Conservation (phyloP, 192 early-diverging fungal genomes). For the Podochytrium sp. region DNA sequence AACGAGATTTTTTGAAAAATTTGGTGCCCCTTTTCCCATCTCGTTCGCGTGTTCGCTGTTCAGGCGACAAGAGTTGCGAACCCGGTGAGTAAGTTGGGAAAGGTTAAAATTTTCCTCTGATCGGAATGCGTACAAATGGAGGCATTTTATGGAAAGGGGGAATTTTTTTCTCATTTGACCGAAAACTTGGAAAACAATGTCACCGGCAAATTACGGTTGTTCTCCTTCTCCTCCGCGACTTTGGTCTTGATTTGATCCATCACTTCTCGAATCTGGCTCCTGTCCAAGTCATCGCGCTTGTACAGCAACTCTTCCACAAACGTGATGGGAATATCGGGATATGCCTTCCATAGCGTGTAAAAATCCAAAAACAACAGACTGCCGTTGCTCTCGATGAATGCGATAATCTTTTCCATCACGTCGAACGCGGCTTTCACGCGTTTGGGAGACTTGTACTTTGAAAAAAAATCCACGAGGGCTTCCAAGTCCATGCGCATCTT, state of each 20-base stretch:
- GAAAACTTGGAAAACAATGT: slow-evolving; percentile 5
- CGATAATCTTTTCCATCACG: slow-evolving; percentile 79
- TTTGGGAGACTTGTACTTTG: slow-evolving; percentile 66
- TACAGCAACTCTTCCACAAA: slow-evolving; percentile 90
- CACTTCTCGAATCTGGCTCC: slow-evolving; percentile 79
- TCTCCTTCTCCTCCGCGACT: slow-evolving; percentile 54
- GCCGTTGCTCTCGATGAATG: slow-evolving; percentile 79
- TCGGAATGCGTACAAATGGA: too few relatives aligned
- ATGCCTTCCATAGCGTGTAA: slow-evolving; percentile 85
- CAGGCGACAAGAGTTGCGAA: too few relatives aligned
- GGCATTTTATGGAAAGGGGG: too few relatives aligned
- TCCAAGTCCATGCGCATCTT: slow-evolving; percentile 78
- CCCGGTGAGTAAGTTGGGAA: too few relatives aligned
- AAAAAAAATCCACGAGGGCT: slow-evolving; percentile 77
- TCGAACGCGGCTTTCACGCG: slow-evolving; percentile 83
- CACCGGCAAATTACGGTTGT: background rate
- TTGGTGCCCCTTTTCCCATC: too few relatives aligned
- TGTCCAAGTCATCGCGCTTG: slow-evolving; percentile 91
- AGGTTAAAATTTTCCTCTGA: too few relatives aligned
- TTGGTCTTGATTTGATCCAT: slow-evolving; percentile 81
- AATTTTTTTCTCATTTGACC: background rate
- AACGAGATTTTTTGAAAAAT: too few relatives aligned
- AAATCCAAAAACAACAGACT: slow-evolving; percentile 90
- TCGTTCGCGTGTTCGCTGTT: too few relatives aligned
- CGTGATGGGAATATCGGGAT: slow-evolving; percentile 87